Evolutionary conservation across 495 filamentous ascomycete species (phyloP).

Genomic region (Aspergillus coremiiformis): DNA sequence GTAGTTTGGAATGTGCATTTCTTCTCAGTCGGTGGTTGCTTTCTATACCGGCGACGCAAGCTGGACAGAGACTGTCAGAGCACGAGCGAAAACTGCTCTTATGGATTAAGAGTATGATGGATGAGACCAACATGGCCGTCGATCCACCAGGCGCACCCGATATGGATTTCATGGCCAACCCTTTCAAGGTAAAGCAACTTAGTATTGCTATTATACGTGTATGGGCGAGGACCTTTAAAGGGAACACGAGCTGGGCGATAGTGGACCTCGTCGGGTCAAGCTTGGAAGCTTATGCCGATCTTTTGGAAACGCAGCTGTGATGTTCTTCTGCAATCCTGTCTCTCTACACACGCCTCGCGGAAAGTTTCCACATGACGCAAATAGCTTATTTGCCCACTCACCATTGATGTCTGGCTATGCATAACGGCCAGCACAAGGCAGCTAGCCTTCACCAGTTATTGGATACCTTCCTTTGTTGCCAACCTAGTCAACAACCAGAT

Average conservation of each 20-base stretch:
- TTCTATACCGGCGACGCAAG: constrained; percentile 38
- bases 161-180: constrained; percentile 38
- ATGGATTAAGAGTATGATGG: constrained; percentile 65
- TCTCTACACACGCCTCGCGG: background rate
- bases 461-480: background rate
- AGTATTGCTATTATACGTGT: constrained; percentile 47
- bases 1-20: constrained; percentile 48
- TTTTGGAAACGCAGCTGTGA: constrained; percentile 27
- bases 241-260: constrained; percentile 50
- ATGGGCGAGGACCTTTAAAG: constrained; percentile 47
- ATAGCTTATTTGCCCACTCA: background rate
- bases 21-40: constrained; percentile 49
- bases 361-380: background rate
- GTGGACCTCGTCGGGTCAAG: constrained; percentile 44
- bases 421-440: background rate
- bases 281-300: constrained; percentile 39
- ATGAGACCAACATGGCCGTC: constrained; percentile 68
- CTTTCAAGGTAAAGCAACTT: constrained; percentile 40
- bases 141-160: constrained; percentile 38
- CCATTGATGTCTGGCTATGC: background rate
- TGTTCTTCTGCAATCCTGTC: background rate
- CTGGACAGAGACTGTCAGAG: constrained; percentile 39
- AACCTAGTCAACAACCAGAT: background rate
- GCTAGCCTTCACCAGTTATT: background rate
- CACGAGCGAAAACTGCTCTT: constrained; percentile 59